Conservation (phyloP, 768 basidiomycete species). For the Strobilomyces dryophilus region DNA sequence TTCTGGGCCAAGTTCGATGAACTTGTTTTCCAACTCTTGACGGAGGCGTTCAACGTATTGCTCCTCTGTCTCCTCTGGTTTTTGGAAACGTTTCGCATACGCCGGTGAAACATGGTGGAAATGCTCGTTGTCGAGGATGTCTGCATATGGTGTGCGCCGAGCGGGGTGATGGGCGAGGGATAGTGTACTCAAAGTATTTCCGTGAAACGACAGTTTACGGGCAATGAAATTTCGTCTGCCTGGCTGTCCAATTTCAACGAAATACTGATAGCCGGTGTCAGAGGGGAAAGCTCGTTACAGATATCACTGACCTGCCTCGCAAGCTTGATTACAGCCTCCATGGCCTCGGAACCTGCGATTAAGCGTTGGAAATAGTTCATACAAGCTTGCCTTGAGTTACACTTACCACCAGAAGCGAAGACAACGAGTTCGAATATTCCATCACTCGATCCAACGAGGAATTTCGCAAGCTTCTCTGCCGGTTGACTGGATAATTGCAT, state of each 20-base stretch:
- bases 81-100: conserved; percentile 76
- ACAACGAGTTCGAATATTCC: conserved; percentile 71
- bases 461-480: conserved; percentile 72
- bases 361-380: too few species aligned
- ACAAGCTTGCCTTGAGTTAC: background rate
- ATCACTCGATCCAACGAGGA: conserved; percentile 58
- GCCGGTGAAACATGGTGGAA: conserved; percentile 90
- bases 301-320: conserved; percentile 57
- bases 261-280: conserved; percentile 48
- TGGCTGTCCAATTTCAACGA: conserved; percentile 61
- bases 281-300: background rate
- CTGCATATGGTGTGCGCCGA: conserved; percentile 66
- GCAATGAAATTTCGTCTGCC: conserved; percentile 77
- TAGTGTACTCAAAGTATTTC: conserved; percentile 73
- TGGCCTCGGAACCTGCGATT: conserved; percentile 74
- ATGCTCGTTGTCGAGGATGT: conserved; percentile 55
- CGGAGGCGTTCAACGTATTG: conserved; percentile 75
- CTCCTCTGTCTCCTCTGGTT: conserved; percentile 64
- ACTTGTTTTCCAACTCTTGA: conserved; percentile 82
- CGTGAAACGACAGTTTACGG: conserved; percentile 77
- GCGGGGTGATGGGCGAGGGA: conserved; percentile 63
- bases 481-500: conserved; percentile 80
- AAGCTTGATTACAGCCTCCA: conserved; percentile 84
- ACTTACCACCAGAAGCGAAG: conserved; percentile 72
- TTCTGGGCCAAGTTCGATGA: conserved; percentile 74